These are phyloP conservation scores for Coemansia nantahalensis DNA, from an alignment of 192 early-diverging fungal genomes.

Conservation along the genomic window DNA sequence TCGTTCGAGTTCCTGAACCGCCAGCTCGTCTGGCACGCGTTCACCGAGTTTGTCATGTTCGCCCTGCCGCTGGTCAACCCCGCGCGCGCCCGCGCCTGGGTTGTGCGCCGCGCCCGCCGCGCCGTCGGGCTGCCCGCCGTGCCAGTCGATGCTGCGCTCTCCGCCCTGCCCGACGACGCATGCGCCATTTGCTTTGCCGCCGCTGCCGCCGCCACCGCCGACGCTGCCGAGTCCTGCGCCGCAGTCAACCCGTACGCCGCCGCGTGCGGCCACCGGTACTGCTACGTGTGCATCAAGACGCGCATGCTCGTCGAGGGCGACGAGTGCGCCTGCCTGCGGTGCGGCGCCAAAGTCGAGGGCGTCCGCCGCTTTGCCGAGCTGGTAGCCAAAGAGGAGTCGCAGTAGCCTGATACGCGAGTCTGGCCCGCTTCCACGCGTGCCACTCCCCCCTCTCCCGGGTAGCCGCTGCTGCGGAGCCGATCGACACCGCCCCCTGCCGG, in stretches of 20 bases:
- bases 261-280: slow-evolving; percentile 82
- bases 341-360: slow-evolving; percentile 62
- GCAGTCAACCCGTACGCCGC: slow-evolving; percentile 71
- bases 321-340: slow-evolving; percentile 75
- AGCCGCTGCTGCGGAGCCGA: too few relatives aligned
- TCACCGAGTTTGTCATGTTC: slow-evolving; percentile 89
- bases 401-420: too few relatives aligned
- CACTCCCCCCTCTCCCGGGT: too few relatives aligned
- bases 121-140: slow-evolving; percentile 53
- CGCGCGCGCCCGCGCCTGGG: slow-evolving; percentile 34
- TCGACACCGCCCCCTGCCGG: too few relatives aligned
- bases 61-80: slow-evolving; percentile 76
- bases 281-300: slow-evolving; percentile 87
- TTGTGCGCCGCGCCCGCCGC: slow-evolving; percentile 24
- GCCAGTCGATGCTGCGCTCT: slow-evolving; percentile 33
- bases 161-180: slow-evolving; percentile 60
- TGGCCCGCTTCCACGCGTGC: too few relatives aligned
- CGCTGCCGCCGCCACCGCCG: neutral
- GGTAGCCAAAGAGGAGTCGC: too few relatives aligned
- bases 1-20: slow-evolving; percentile 93
- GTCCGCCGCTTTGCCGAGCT: slow-evolving; percentile 42
- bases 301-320: slow-evolving; percentile 68
- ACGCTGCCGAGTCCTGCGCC: slow-evolving; percentile 21
- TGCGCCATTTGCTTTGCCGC: slow-evolving; percentile 71
- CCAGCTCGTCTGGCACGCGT: slow-evolving; percentile 91